phyloP scores from a whole-genome alignment of 2,329 filamentous ascomycete genomes.

The Claviceps digitariae region DNA sequence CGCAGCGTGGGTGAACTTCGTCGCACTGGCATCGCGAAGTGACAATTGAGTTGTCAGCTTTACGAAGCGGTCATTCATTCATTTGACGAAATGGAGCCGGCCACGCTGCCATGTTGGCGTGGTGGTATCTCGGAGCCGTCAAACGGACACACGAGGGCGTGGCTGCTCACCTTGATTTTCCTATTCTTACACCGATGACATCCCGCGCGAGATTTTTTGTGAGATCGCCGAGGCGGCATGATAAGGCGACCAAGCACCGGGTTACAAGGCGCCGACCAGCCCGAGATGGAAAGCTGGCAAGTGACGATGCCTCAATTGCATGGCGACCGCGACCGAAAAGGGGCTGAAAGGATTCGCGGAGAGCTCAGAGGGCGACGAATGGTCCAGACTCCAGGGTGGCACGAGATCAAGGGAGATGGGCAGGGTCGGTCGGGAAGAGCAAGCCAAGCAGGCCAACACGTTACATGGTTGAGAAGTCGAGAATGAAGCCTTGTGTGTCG shows the following conservation, averaged over 20 bases:
- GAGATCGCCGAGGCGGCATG: conserved; percentile 53
- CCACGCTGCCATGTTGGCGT: neutral
- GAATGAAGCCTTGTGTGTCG: too few species aligned
- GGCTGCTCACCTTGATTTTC: conserved; percentile 49
- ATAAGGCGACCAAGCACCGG: conserved; percentile 13
- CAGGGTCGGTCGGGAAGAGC: neutral
- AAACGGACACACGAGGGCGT: neutral
- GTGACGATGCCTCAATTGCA: conserved; percentile 15
- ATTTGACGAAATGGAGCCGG: neutral
- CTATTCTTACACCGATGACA: conserved; percentile 52
- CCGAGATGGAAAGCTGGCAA: conserved; percentile 14
- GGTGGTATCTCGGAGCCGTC: neutral
- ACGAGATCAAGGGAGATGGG: neutral
- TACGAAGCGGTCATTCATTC: too few species aligned
- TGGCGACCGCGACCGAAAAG: conserved; percentile 14
- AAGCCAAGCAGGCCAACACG: neutral
- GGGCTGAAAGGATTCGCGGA: neutral
- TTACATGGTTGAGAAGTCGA: neutral
- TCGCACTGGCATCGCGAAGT: conserved; percentile 35
- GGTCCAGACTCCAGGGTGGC: neutral
- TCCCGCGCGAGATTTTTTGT: conserved; percentile 57
- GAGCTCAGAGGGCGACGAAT: neutral
- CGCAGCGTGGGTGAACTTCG: conserved; percentile 50
- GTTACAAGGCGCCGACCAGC: conserved; percentile 9
- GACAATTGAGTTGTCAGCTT: neutral